These are phyloP conservation scores for Leishmania guyanensis DNA, from an alignment of 208 protist genomes.

Conservation along the genomic window DNA sequence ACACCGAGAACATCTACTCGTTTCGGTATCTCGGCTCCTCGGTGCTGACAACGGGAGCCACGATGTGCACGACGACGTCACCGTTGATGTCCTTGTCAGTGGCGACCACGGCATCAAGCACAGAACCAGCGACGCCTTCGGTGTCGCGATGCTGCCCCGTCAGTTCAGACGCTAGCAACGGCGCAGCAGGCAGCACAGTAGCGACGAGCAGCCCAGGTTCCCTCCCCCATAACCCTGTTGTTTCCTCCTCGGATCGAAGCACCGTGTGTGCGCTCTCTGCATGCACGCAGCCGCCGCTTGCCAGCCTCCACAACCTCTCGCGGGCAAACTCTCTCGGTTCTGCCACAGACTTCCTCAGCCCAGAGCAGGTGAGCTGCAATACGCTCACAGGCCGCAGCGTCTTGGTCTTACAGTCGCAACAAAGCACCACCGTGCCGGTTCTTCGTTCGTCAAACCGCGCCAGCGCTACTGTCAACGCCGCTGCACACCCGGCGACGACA, in stretches of 20 bases:
- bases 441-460: slow-evolving; percentile 1
- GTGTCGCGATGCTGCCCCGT: neutral
- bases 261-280: neutral
- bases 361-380: neutral
- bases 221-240: slow-evolving; percentile 16
- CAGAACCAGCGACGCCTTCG: neutral
- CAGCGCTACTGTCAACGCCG: neutral
- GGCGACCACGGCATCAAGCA: slow-evolving; percentile 22
- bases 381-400: slow-evolving; percentile 2
- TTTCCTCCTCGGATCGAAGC: slow-evolving; percentile 17
- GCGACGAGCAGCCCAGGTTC: slow-evolving; percentile 26
- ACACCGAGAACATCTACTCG: slow-evolving; percentile 80
- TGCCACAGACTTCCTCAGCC: neutral
- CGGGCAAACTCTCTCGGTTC: slow-evolving; percentile 6
- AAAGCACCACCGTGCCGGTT: slow-evolving; percentile 1
- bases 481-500: neutral
- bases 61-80: slow-evolving; percentile 44
- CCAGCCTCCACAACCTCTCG: neutral
- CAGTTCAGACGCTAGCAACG: neutral
- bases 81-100: slow-evolving; percentile 33
- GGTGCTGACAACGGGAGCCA: slow-evolving; percentile 40
- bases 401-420: slow-evolving; percentile 5
- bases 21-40: slow-evolving; percentile 79
- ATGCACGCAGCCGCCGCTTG: slow-evolving; percentile 1
- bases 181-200: neutral